A percentile compares a stretch with the other conserved stretches of the same genome.
These are phyloP conservation scores for Ceratobasidium sp. DNA, from an alignment of 1,284 basidiomycete genomes.

Conservation along the genomic window DNA sequence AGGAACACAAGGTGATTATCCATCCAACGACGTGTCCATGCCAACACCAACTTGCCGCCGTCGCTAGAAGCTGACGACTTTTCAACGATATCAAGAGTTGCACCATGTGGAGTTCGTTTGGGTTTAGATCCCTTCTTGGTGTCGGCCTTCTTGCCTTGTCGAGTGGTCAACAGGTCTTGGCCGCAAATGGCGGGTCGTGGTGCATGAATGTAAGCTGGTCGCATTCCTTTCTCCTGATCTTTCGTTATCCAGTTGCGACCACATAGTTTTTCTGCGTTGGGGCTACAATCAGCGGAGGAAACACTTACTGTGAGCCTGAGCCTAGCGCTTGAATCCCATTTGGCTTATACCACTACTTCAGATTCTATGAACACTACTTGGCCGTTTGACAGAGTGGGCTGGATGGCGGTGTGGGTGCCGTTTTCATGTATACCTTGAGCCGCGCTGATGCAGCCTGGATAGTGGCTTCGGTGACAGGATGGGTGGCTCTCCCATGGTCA, in stretches of 20 bases:
- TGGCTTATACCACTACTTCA: neutral
- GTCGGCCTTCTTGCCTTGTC: conserved; percentile 1
- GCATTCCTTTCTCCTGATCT: neutral
- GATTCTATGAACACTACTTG: conserved; percentile 36
- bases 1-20: too few relatives aligned
- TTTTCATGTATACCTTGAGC: neutral
- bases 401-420: conserved; percentile 40
- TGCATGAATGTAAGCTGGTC: neutral
- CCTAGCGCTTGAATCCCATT: neutral
- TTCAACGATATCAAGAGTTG: too few relatives aligned
- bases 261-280: neutral
- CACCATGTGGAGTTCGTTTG: too few relatives aligned
- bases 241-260: neutral
- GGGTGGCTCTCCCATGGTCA: conserved; percentile 50
- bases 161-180: neutral
- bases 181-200: conserved; percentile 17
- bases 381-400: conserved; percentile 25
- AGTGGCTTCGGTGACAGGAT: conserved; percentile 50
- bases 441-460: neutral
- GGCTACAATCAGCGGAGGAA: conserved; percentile 4
- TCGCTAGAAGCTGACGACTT: too few relatives aligned
- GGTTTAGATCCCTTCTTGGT: neutral
- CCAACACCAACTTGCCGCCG: too few relatives aligned
- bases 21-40: too few relatives aligned
- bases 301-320: conserved; percentile 13